Conservation (phyloP, 371 early-diverging fungal genomes). For the Syncephalastrum racemosum region DNA sequence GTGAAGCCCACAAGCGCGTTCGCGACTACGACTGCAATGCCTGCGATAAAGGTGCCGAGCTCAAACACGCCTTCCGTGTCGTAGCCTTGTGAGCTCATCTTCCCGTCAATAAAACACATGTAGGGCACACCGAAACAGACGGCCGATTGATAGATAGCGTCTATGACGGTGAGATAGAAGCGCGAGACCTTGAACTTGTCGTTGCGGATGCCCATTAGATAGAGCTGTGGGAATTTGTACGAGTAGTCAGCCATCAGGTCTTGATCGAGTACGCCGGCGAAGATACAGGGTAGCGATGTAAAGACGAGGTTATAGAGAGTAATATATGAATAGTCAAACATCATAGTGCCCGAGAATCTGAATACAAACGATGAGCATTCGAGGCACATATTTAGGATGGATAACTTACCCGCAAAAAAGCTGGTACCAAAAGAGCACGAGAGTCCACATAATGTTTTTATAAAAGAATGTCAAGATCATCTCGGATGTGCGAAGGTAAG, state of each 20-base stretch:
- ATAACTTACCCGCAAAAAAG: constrained; percentile 66
- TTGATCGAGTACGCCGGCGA: constrained; percentile 87
- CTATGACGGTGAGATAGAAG: constrained; percentile 83
- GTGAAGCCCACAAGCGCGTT: constrained; percentile 85
- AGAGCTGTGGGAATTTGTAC: constrained; percentile 82
- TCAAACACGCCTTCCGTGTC: constrained; percentile 68
- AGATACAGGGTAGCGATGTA: constrained; percentile 69
- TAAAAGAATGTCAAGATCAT: constrained; percentile 81
- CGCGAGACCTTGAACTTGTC: constrained; percentile 77
- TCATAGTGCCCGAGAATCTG: constrained; percentile 55
- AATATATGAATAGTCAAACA: constrained; percentile 85
- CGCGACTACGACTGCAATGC: constrained; percentile 73
- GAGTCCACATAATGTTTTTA: constrained; percentile 78
- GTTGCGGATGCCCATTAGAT: constrained; percentile 84
- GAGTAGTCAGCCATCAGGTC: constrained; percentile 80
- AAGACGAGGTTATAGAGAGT: constrained; percentile 78
- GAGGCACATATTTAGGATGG: constrained; percentile 9
- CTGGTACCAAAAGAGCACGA: constrained; percentile 83
- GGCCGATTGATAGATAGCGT: constrained; percentile 89
- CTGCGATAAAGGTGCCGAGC: constrained; percentile 81
- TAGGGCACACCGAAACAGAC: constrained; percentile 78
- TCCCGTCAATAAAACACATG: constrained; percentile 50
- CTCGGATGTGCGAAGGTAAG: constrained; percentile 74
- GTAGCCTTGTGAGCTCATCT: constrained; percentile 54
- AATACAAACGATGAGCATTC: constrained; percentile 51